These are phyloP conservation scores for Zychaea mexicana DNA, from an alignment of 371 early-diverging fungal species.

Conservation along the genomic window DNA sequence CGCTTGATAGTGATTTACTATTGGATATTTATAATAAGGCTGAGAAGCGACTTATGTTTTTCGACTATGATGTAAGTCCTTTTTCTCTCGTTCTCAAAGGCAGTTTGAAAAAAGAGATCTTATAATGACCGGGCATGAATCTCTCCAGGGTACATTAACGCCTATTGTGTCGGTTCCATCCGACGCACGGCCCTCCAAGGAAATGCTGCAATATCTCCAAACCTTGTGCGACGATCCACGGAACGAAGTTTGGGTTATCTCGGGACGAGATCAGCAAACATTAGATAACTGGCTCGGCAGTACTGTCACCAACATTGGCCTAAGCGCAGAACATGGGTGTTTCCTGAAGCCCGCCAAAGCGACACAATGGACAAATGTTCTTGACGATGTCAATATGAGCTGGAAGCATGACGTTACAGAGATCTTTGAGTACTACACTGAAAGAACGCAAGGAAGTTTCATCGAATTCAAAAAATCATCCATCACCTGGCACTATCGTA, in stretches of 20 bases:
- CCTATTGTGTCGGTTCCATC: slow-evolving; percentile 72
- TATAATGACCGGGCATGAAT: background rate
- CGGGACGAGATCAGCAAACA: slow-evolving; percentile 86
- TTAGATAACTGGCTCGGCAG: slow-evolving; percentile 87
- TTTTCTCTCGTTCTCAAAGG: background rate
- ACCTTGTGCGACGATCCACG: slow-evolving; percentile 68
- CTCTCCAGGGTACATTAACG: slow-evolving; percentile 78
- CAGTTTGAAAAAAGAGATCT: background rate
- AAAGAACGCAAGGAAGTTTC: slow-evolving; percentile 87
- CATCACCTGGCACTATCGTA: slow-evolving; percentile 91
- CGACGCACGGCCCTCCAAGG: slow-evolving; percentile 67
- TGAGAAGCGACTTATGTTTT: slow-evolving; percentile 71
- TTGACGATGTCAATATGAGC: slow-evolving; percentile 80
- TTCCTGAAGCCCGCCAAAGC: slow-evolving; percentile 81
- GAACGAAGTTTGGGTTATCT: slow-evolving; percentile 91
- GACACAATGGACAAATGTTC: slow-evolving; percentile 80
- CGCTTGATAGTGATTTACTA: slow-evolving; percentile 53
- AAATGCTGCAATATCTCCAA: slow-evolving; percentile 62
- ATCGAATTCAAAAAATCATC: slow-evolving; percentile 85
- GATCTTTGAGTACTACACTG: slow-evolving; percentile 87
- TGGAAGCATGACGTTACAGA: slow-evolving; percentile 93
- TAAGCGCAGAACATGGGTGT: slow-evolving; percentile 95
- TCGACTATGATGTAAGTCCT: slow-evolving; percentile 82
- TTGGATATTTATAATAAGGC: slow-evolving; percentile 49
- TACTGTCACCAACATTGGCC: slow-evolving; percentile 63